Base-by-base conservation (phyloP, 495 filamentous ascomycete species). In the Tuber umbilicatum region DNA sequence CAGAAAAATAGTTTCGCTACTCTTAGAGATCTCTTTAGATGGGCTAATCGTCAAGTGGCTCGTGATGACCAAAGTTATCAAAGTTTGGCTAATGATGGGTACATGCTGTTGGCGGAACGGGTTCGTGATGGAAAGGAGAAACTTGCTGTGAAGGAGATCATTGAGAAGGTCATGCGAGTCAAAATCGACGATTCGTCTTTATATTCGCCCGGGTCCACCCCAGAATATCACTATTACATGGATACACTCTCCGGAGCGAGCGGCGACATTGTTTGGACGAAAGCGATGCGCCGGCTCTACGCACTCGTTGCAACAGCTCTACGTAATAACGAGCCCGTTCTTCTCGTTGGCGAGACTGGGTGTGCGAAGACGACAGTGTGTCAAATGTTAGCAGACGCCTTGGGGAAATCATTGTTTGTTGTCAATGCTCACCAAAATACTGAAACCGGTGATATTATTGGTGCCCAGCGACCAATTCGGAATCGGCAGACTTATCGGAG, bases 1-100 rank as follows among this genome's bases (percentile, higher is more conserved):
- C 94, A 98, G 80, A 97, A 96, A 82, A 94, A 95, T 81, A 94
- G 94, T 80, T 99, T 99, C 83, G 96, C 96, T 14, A 99, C 96
- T 14, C 86, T 99, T 38, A 88, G 96, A 87, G 96, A 99, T 84
- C 88, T 99, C 5, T 99, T 99, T 79, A 87, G 96, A 74, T 99
- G 96, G 96, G 94, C 96, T n/a, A 85, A 94, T 60, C 88, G 96
- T 79, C 88, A 89, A 64, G 55, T 17, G 17, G 92, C 92, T 0
- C 93, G 97, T 74, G 92, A 91, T 42, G 88, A 92, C 31, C 91
- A 97, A 70, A 91, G 97, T 76, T 88, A 92, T 31, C 91, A 97
- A 70, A 91, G 97, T 77, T 88, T 99, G 73, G 96, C 95, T 7
- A 87, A 90, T 10, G 94, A 98, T 83, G 96, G 96, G 0, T 99